These are phyloP conservation scores for Lachancea cidri DNA, from an alignment of 805 yeast species.

Conservation along the genomic window DNA sequence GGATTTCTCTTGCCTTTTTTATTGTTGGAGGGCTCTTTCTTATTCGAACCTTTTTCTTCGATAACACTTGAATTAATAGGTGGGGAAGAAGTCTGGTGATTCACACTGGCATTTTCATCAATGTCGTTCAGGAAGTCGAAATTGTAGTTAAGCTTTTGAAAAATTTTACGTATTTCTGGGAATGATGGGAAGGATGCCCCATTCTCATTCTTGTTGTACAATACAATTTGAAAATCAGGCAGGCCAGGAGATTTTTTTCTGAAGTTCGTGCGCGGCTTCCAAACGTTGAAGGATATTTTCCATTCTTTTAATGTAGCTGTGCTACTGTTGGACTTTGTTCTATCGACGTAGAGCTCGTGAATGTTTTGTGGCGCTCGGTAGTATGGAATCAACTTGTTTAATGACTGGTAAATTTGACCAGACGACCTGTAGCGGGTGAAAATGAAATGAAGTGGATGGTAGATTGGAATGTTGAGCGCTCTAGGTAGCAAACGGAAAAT, in stretches of 20 bases:
- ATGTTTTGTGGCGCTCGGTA: slow-evolving; percentile 13
- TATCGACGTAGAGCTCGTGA: slow-evolving; percentile 5
- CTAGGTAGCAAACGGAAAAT: slow-evolving; percentile 2
- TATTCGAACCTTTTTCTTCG: too few species aligned
- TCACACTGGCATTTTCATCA: slow-evolving; percentile 13
- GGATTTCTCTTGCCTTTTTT: slow-evolving; percentile 11
- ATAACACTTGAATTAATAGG: too few species aligned
- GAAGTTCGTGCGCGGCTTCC: slow-evolving; percentile 77
- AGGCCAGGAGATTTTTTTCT: slow-evolving; percentile 61
- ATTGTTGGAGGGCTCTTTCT: background rate
- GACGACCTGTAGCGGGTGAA: slow-evolving; percentile 20
- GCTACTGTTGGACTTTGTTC: background rate
- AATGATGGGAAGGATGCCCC: slow-evolving; percentile 42
- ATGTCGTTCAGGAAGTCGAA: slow-evolving; percentile 31
- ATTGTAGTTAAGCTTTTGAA: slow-evolving; percentile 29
- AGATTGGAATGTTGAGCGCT: slow-evolving; percentile 13
- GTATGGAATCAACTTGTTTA: slow-evolving; percentile 28
- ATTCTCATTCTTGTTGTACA: slow-evolving; percentile 43
- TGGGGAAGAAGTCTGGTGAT: too few species aligned
- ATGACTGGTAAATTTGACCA: slow-evolving; percentile 29
- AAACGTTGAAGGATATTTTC: slow-evolving; percentile 55
- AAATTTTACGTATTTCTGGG: slow-evolving; percentile 36
- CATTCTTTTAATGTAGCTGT: slow-evolving; percentile 8
- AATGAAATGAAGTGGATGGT: slow-evolving; percentile 12
- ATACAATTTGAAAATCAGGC: slow-evolving; percentile 72